Percentiles rank a stretch among this genome's conserved stretches.
Evolutionary conservation across 257 asterid genomes (phyloP).

Genomic region (Leonotis leonurus): DNA sequence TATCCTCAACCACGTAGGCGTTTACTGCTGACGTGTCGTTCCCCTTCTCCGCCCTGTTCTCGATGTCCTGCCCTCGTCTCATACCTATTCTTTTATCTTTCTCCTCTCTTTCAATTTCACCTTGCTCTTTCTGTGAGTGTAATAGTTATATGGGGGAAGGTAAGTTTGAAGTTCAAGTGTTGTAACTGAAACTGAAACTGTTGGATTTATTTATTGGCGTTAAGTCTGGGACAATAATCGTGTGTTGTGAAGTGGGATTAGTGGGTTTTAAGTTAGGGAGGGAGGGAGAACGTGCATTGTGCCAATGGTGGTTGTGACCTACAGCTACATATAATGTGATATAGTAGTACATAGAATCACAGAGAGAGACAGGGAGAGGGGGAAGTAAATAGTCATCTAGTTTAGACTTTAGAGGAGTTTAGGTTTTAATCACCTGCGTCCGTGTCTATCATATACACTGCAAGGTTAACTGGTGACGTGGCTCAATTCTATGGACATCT

Average conservation of each 20-base stretch:
- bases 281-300: slow-evolving; percentile 18
- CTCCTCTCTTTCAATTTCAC: not conserved
- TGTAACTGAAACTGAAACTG: no score
- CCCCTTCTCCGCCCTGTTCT: slow-evolving; percentile 41
- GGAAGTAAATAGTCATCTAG: no score
- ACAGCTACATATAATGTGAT: no score
- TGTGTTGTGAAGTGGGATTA: slow-evolving; percentile 26
- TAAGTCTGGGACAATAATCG: not conserved
- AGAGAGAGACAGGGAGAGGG: no score
- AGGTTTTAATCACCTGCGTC: no score
- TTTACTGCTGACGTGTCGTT: slow-evolving; percentile 8
- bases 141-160: not conserved
- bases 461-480: no score
- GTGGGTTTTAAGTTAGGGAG: slow-evolving; percentile 11
- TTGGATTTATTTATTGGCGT: slow-evolving; percentile 11
- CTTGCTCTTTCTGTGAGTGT: not conserved
- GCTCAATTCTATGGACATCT: no score
- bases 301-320: slow-evolving; percentile 6
- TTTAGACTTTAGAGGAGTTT: no score
- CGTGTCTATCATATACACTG: no score
- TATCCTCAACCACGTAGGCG: slow-evolving; percentile 23
- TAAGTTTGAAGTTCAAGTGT: not conserved
- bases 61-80: slow-evolving; percentile 56
- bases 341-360: no score
- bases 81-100: slow-evolving; percentile 11